Conservation (phyloP, 305 asterid species). For the Fraxinus floribunda region DNA sequence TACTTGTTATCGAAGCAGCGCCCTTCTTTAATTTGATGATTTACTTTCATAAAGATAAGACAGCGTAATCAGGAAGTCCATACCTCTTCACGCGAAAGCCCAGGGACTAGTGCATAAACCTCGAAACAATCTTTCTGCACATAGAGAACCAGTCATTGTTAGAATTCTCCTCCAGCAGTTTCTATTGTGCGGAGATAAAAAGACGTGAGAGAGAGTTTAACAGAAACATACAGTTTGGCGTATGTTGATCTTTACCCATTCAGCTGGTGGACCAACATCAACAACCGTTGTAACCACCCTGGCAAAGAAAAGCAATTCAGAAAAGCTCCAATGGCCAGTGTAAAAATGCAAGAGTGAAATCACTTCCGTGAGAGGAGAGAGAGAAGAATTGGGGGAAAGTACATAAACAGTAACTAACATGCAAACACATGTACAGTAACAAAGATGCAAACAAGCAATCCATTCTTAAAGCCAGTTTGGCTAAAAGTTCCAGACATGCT, state of each 20-base stretch:
- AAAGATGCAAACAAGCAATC: background rate
- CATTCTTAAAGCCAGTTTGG: constrained; percentile 15
- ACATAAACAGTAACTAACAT: background rate
- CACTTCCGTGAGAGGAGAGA: background rate
- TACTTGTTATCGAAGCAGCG: too few species aligned
- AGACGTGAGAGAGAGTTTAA: background rate
- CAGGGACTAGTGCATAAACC: constrained; percentile 94
- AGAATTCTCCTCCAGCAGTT: constrained; percentile 8
- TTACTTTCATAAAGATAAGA: background rate
- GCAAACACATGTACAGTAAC: constrained; percentile 12
- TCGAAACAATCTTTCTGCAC: constrained; percentile 86
- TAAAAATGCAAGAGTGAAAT: background rate
- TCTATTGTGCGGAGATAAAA: background rate
- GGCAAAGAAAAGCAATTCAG: constrained; percentile 28
- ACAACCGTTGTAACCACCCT: constrained; percentile 75
- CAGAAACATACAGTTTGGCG: constrained; percentile 74
- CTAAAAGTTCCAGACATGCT: background rate
- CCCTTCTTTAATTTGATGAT: too few species aligned
- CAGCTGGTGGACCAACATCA: constrained; percentile 95
- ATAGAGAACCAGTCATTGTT: constrained; percentile 26
- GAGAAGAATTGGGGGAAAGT: background rate
- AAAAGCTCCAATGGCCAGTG: background rate
- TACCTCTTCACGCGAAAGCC: constrained; percentile 74
- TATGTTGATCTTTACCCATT: constrained; percentile 77
- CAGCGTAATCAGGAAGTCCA: background rate